A percentile compares a stretch with the other conserved stretches of the same genome.
Conservation (phyloP, 306 rosid genomes). For the Rosa multiflora region DNA sequence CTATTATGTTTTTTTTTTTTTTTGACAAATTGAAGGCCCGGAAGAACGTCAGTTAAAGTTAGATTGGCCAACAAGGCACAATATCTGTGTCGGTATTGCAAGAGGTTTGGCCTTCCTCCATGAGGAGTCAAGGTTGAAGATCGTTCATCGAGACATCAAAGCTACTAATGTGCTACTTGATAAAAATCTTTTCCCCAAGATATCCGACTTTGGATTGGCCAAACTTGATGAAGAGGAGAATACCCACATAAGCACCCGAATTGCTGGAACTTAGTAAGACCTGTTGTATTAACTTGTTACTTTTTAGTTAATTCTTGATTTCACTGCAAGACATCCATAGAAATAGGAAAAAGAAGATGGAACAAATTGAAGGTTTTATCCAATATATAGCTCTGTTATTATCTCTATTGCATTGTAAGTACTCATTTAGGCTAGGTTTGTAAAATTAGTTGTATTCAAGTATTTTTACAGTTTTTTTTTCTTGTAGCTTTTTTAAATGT, state of each 20-base stretch:
- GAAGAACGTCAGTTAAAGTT: constrained; percentile 16
- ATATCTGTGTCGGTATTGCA: constrained; percentile 33
- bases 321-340: neutral
- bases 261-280: constrained; percentile 40
- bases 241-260: constrained; percentile 42
- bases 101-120: constrained; percentile 39
- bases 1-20: neutral
- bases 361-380: neutral
- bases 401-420: no score
- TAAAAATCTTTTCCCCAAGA: constrained; percentile 36
- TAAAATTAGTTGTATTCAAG: neutral
- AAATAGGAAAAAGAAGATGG: neutral
- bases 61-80: constrained; percentile 37
- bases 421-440: no score
- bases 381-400: neutral
- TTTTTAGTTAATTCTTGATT: neutral
- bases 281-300: neutral
- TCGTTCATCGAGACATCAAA: constrained; percentile 52
- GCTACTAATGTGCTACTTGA: constrained; percentile 44
- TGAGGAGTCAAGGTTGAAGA: constrained; percentile 40
- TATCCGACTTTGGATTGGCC: constrained; percentile 44
- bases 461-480: neutral
- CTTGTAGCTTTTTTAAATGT: neutral
- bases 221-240: constrained; percentile 44
- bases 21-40: constrained; percentile 16